Percentiles rank a stretch among this genome's conserved stretches.
These are phyloP conservation scores for Mycena albidolilacea DNA, from an alignment of 768 basidiomycete genomes.

Conservation along the genomic window DNA sequence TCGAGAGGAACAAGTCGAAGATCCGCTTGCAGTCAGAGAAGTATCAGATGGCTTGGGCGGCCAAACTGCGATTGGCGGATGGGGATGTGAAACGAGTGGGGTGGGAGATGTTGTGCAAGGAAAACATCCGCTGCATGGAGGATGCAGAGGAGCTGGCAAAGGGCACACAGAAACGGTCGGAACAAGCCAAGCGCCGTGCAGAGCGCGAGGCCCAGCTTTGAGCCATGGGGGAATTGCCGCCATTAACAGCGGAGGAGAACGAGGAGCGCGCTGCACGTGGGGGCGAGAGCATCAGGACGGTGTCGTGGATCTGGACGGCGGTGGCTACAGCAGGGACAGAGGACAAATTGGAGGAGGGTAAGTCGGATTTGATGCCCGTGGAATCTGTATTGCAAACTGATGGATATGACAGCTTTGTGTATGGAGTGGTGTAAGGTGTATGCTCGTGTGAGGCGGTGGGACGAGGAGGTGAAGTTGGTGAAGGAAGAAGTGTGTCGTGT, in stretches of 20 bases:
- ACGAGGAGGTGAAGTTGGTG: too few relatives aligned
- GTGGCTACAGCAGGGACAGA: not conserved
- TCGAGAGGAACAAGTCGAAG: not conserved
- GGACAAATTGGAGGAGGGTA: constrained; percentile 1
- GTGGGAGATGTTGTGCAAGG: not conserved
- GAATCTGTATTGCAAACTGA: too few relatives aligned
- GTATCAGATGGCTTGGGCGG: constrained; percentile 11
- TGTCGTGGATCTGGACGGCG: constrained; percentile 15
- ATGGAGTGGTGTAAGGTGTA: too few relatives aligned
- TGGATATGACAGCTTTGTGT: too few relatives aligned
- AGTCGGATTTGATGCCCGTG: not conserved
- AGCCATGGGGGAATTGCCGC: not conserved
- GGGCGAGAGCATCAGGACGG: not conserved
- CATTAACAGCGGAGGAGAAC: not conserved
- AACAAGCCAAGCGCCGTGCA: not conserved
- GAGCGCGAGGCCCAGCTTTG: not conserved
- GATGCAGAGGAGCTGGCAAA: not conserved
- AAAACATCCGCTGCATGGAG: not conserved
- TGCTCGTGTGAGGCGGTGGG: too few relatives aligned
- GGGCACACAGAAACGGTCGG: not conserved
- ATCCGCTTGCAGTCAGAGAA: constrained; percentile 7
- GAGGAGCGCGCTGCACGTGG: not conserved
- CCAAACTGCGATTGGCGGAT: not conserved
- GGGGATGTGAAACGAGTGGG: not conserved
- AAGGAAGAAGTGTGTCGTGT: too few relatives aligned